Percentiles rank a stretch among this genome's conserved stretches.
These are phyloP conservation scores for Olyra latifolia DNA, from an alignment of 176 grass and related monocot species.

Conservation along the genomic window DNA sequence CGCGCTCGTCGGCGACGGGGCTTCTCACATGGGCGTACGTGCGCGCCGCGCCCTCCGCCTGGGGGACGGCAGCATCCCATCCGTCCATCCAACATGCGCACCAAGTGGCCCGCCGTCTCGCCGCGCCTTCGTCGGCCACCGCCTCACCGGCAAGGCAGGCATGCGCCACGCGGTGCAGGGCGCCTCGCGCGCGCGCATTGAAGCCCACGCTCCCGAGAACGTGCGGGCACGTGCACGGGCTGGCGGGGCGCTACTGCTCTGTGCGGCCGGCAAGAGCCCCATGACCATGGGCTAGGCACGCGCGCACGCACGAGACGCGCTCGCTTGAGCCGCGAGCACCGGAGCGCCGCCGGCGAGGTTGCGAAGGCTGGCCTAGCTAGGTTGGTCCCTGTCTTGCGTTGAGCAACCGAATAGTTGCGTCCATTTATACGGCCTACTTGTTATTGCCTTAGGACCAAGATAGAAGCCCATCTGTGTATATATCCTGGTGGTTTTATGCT, in stretches of 20 bases:
- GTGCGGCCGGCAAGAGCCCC: background rate
- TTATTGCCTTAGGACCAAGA: background rate
- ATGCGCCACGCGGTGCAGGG: background rate
- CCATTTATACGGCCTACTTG: background rate
- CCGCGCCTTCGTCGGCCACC: background rate
- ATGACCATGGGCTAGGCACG: background rate
- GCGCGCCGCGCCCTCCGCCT: background rate
- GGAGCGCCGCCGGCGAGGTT: background rate
- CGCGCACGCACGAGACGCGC: conserved; percentile 10
- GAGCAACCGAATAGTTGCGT: too few species aligned
- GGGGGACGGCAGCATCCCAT: background rate
- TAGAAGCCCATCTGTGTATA: background rate
- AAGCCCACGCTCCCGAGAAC: conserved; percentile 29
- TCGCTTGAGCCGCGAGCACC: background rate
- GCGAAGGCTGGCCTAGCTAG: too few species aligned
- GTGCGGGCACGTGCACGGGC: conserved; percentile 37
- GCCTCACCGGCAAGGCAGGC: background rate
- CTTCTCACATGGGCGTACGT: background rate
- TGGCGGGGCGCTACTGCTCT: too few species aligned
- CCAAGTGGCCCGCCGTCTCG: conserved; percentile 15
- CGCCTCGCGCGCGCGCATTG: conserved; percentile 6
- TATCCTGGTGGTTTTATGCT: background rate
- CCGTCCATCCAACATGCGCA: background rate
- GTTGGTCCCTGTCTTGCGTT: background rate
- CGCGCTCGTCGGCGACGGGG: background rate